These are phyloP conservation scores for Didymella glomerata DNA, from an alignment of 2,329 filamentous ascomycete genomes.

Conservation along the genomic window DNA sequence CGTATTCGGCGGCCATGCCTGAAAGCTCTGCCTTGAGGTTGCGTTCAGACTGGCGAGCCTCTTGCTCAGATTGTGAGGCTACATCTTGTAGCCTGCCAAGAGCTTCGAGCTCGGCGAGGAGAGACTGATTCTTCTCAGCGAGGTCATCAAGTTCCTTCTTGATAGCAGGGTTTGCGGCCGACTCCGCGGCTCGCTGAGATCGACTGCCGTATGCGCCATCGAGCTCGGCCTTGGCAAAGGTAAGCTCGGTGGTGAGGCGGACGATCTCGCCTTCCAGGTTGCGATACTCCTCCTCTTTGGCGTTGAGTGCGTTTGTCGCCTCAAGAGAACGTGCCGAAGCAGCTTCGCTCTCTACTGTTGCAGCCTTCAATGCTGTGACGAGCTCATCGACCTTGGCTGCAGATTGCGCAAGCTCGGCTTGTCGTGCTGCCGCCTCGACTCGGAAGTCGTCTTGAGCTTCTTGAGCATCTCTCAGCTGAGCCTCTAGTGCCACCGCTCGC, in stretches of 20 bases:
- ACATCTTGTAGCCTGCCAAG: conserved; percentile 52
- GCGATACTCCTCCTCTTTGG: conserved; percentile 49
- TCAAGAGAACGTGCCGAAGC: conserved; percentile 44
- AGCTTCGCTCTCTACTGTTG: conserved; percentile 43
- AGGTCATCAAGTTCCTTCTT: conserved; percentile 68
- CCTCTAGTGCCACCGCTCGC: conserved; percentile 45
- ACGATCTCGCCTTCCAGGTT: conserved; percentile 69
- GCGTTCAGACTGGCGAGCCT: conserved; percentile 51
- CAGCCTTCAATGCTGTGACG: conserved; percentile 35
- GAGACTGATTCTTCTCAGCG: conserved; percentile 54
- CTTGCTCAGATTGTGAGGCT: conserved; percentile 47
- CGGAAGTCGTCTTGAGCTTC: conserved; percentile 44
- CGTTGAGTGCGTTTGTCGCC: conserved; percentile 39
- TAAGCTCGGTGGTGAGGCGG: conserved; percentile 77
- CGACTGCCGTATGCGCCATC: conserved; percentile 91
- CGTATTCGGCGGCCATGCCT: conserved; percentile 74
- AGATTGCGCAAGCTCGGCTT: conserved; percentile 49
- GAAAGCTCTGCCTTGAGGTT: conserved; percentile 70
- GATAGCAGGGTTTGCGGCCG: conserved; percentile 63
- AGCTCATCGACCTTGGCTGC: conserved; percentile 43
- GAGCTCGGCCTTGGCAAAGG: conserved; percentile 89
- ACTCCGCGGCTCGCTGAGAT: conserved; percentile 72
- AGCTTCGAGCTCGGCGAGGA: conserved; percentile 55
- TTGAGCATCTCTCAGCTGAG: conserved; percentile 44
- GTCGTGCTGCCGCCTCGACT: conserved; percentile 45